Conservation (phyloP, 1,284 basidiomycete species). For the Cutaneotrichosporon cavernicola region DNA sequence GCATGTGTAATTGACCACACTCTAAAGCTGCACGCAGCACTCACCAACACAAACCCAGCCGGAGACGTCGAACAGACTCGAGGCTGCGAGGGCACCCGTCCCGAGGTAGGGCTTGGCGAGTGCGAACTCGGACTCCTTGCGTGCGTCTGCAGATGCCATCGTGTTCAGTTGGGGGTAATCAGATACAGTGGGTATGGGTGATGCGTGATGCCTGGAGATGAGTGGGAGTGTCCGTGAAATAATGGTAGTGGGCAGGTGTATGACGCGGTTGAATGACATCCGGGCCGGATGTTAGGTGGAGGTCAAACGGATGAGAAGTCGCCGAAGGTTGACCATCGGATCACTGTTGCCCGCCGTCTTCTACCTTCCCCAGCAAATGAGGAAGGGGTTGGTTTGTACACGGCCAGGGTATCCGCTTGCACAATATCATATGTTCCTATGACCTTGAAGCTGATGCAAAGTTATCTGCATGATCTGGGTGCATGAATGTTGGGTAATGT, state of each 20-base stretch:
- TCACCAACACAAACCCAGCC: constrained; percentile 36
- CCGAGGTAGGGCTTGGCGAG: constrained; percentile 20
- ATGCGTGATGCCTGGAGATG: neutral
- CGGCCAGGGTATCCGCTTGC: no score
- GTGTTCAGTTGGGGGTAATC: neutral
- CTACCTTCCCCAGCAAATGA: no score
- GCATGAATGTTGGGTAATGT: neutral
- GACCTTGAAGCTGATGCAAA: no score
- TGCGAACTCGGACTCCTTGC: constrained; percentile 11
- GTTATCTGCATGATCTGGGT: neutral
- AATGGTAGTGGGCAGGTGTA: neutral
- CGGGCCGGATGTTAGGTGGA: neutral
- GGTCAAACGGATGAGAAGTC: neutral
- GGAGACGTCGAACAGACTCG: constrained; percentile 31
- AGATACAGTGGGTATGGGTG: neutral
- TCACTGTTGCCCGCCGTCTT: neutral
- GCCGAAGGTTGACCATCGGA: neutral
- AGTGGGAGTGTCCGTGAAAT: neutral
- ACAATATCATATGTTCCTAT: no score
- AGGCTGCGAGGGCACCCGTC: constrained; percentile 22
- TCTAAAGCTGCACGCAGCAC: neutral
- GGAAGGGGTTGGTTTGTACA: no score
- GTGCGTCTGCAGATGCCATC: constrained; percentile 3
- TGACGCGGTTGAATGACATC: neutral
- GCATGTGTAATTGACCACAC: no score